Evolutionary conservation across 805 yeast genomes (phyloP), one percentile per base, ranked within the genome.

Genomic region (Tetrapisispora pingtungensis): DNA sequence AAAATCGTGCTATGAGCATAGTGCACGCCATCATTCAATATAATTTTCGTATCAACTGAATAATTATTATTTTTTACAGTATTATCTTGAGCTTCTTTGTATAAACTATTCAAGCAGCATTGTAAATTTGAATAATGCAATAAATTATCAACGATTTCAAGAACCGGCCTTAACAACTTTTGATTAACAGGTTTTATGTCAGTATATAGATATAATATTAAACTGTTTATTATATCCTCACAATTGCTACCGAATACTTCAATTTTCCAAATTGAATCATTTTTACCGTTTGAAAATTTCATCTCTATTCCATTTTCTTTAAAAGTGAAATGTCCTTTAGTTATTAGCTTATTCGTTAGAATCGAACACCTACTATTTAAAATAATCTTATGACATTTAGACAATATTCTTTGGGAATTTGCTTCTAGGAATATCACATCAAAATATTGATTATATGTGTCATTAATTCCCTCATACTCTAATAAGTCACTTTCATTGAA

Each of bases 1-100:
- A 88, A 54, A 4, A 86, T 62, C 10, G 69, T 66, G 2, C 80
- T 71, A 54, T 78, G 77, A 7, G 75, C 72, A 4, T 47, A 45
- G 0, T 72, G 28, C 1, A 60, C 65, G 1, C 75, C 78, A 51
- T 77, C 80, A 1, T 61, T 49, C n/a, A 81, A 58, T 5, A 50
- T 50, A 2, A 85, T 60, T 0, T 53, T 52, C 2, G 76, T 70
- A 54, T 80, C 84, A 2, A 61, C 45, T 27, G 13, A 10, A 10
- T 28, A 15, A 8, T 33, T 27, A 7, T 6, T 4, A 17, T 40
- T 17, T 3, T 19, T 28, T 14, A 7, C 3, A 10, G 27, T 17
- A 17, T 24, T 17, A 0, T 40, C 46, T 3, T 27, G 12, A 17
- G 17, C n/a, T 12, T 14, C 10, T 17, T 50, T 44, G 18, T 42